Evolutionary conservation across 2,329 filamentous ascomycete genomes (phyloP).

Genomic region (Exophiala oligosperma): DNA sequence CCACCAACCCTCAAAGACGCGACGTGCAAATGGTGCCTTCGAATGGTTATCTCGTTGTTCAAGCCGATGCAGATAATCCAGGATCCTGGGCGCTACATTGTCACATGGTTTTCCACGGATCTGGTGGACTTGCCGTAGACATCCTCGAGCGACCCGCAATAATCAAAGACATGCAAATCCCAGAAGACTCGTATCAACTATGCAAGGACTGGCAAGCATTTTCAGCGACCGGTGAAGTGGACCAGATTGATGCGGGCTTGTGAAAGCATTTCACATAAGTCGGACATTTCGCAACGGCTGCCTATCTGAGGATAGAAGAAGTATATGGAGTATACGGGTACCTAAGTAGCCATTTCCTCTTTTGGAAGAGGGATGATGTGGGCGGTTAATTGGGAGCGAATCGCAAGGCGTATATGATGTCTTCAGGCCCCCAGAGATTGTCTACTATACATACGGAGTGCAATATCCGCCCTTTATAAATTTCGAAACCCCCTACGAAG

Average conservation of each 20-base stretch:
- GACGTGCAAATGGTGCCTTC: slow-evolving; percentile 39
- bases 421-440: no score
- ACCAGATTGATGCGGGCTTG: slow-evolving; percentile 31
- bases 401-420: no score
- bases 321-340: no score
- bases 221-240: slow-evolving; percentile 14
- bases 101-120: slow-evolving; percentile 35
- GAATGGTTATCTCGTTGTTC: slow-evolving; percentile 38
- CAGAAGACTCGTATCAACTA: slow-evolving; percentile 17
- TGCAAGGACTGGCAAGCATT: slow-evolving; percentile 25
- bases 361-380: no score
- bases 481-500: no score
- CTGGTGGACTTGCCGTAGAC: slow-evolving; percentile 14
- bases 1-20: slow-evolving; percentile 38
- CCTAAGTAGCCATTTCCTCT: no score
- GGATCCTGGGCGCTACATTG: slow-evolving; percentile 45
- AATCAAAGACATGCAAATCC: neutral
- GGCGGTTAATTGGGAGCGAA: no score
- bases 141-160: slow-evolving; percentile 20
- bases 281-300: no score
- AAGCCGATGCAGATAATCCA: slow-evolving; percentile 44
- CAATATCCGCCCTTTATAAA: no score
- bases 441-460: no score
- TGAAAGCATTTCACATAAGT: neutral
- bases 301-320: no score